These are phyloP conservation scores for Batrachochytrium dendrobatidis DNA, from an alignment of 371 early-diverging fungal genomes.

Conservation along the genomic window DNA sequence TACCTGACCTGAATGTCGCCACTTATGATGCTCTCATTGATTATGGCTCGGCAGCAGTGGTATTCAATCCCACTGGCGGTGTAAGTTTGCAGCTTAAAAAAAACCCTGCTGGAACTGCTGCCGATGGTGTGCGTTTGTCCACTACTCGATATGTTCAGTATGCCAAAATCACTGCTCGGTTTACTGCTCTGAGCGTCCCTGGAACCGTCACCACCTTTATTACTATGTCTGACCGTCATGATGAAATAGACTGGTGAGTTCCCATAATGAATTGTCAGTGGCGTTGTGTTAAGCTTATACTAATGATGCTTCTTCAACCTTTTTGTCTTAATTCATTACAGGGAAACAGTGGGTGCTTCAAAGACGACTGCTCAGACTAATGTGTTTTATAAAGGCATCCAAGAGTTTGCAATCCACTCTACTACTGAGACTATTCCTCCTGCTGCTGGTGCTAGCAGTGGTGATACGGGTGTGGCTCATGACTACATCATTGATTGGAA, in stretches of 20 bases:
- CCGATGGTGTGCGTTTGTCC: conserved; percentile 2
- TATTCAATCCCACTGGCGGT: neutral
- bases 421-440: neutral
- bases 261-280: neutral
- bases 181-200: conserved; percentile 5
- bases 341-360: conserved; percentile 26
- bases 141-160: conserved; percentile 9
- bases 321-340: conserved; percentile 9
- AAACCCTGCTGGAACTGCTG: neutral
- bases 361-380: conserved; percentile 20
- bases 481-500: conserved; percentile 18
- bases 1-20: neutral
- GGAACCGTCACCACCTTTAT: conserved; percentile 36
- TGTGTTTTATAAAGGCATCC: conserved; percentile 20
- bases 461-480: conserved; percentile 6
- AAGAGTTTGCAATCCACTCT: neutral
- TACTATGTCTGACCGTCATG: conserved; percentile 27
- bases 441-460: conserved; percentile 3
- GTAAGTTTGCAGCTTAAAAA: conserved; percentile 1
- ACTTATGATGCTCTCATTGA: conserved; percentile 4
- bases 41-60: neutral
- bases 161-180: conserved; percentile 9
- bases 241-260: conserved; percentile 34
- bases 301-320: no score
- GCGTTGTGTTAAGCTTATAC: no score